Percentiles rank a stretch among this genome's conserved stretches.
These are phyloP conservation scores for Trichophyton benhamiae DNA, from an alignment of 2,329 filamentous ascomycete species.

Conservation along the genomic window DNA sequence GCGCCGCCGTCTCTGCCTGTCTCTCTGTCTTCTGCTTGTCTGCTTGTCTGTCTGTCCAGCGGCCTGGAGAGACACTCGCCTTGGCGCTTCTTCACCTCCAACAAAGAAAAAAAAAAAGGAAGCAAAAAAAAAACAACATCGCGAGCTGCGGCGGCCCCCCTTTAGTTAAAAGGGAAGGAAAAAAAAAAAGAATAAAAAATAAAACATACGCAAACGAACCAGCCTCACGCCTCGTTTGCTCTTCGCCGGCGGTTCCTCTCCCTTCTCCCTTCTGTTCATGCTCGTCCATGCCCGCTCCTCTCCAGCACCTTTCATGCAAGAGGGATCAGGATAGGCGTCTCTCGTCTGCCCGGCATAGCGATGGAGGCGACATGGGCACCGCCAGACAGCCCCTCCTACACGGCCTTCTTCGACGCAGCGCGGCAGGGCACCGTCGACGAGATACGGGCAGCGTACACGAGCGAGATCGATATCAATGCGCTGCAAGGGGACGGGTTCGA, in stretches of 20 bases:
- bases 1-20: too few relatives aligned
- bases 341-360: neutral
- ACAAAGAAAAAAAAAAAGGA: neutral
- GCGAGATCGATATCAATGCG: conserved; percentile 2
- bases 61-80: neutral
- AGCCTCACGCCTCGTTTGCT: neutral
- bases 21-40: too few relatives aligned
- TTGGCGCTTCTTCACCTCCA: neutral
- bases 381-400: neutral
- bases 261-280: neutral
- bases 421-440: conserved; percentile 1
- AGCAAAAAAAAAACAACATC: too few relatives aligned
- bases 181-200: too few relatives aligned
- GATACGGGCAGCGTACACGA: neutral
- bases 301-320: neutral
- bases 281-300: neutral
- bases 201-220: too few relatives aligned
- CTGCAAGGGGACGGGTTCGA: conserved; percentile 1
- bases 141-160: too few relatives aligned
- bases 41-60: too few relatives aligned
- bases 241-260: neutral
- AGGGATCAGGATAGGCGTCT: neutral
- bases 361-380: conserved; percentile 4
- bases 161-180: too few relatives aligned
- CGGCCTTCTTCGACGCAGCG: neutral